Evolutionary conservation across 768 basidiomycete species (phyloP), one percentile per base, ranked within the genome.

Genomic region (Exidia glandulosa): DNA sequence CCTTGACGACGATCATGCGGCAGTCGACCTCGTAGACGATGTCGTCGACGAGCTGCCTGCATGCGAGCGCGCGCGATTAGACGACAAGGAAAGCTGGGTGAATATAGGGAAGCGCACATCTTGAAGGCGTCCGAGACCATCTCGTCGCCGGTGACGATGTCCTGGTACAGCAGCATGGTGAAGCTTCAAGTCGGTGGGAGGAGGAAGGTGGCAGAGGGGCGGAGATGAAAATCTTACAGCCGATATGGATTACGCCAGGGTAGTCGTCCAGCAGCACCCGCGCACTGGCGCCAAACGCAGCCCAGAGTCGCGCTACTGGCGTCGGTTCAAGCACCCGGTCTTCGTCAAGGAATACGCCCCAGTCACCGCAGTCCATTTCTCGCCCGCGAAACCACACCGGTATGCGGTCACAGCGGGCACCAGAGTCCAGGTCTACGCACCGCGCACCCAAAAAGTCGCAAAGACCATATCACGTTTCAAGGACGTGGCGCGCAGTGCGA

Each of bases 321-420:
- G 90, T 52, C 85, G 87, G 66, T 93, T 88, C 74, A 90, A 85
- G 65, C 80, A 88, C 61, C 91, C 91, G 2, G 88, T 97, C 1
- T 99, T 98, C 71, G 81, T 98, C 71, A 97, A 96, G 74, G 92
- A 97, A 76, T 95, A 95, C 70, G 92, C 93, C 0, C 93, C 94
- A 16, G 86, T 99, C 65, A 97, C 95, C 58, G 90, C 90, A 16
- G 79, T 99, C 32, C 91, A 97, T 70, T 98, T 98, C 73, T 84
- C 91, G 1, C 84, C 84, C 1, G 76, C 88, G 30, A 86, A 83
- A 71, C 95, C 95, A 3, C 93, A 99, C 70, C 79, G 88, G 68
- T 97, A 94, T 77, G 95, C 94, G 29, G 94, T 98, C 59, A 96
- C 94, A 30, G 90, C 94, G 2, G 93, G 92, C 0, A 89, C 94